Percentiles rank a stretch among this genome's conserved stretches.
Evolutionary conservation across 345 rosid species (phyloP).

Genomic region (Capsella bursapastoris): DNA sequence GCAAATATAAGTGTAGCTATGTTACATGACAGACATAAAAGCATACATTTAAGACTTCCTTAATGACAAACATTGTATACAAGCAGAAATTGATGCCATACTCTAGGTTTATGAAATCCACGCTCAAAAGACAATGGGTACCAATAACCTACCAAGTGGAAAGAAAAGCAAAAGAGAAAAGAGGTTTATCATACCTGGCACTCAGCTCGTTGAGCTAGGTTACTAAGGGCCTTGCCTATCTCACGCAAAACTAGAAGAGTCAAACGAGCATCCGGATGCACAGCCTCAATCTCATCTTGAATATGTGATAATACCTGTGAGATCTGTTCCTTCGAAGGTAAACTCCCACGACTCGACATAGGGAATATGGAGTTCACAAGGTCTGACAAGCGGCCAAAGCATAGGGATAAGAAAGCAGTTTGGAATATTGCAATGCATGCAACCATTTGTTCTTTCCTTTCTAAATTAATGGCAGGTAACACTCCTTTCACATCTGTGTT

Average conservation of each 20-base stretch:
- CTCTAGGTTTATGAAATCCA: neutral
- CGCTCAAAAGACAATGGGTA: neutral
- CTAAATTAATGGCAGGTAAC: conserved; percentile 74
- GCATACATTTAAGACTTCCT: conserved; percentile 2
- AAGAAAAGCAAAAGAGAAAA: conserved; percentile 9
- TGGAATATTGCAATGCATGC: conserved; percentile 82
- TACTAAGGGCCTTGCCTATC: conserved; percentile 81
- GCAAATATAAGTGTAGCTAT: conserved; percentile 44
- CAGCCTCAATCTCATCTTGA: conserved; percentile 94
- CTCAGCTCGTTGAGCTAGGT: conserved; percentile 86
- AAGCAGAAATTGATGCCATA: conserved; percentile 8
- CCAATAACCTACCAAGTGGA: neutral
- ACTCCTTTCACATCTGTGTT: conserved; percentile 93
- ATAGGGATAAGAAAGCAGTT: conserved; percentile 79
- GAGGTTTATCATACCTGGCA: conserved; percentile 66
- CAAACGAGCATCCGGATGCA: conserved; percentile 81
- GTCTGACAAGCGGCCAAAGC: conserved; percentile 87
- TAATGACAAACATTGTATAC: neutral
- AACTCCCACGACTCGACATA: conserved; percentile 88
- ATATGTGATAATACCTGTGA: conserved; percentile 80
- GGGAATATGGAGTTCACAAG: conserved; percentile 88
- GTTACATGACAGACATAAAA: conserved; percentile 26
- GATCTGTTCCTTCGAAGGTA: conserved; percentile 91
- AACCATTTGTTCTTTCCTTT: conserved; percentile 83
- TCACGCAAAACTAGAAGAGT: conserved; percentile 90